Evolutionary conservation across 2,329 filamentous ascomycete genomes (phyloP).

Genomic region (Beauveria rudraprayagi): DNA sequence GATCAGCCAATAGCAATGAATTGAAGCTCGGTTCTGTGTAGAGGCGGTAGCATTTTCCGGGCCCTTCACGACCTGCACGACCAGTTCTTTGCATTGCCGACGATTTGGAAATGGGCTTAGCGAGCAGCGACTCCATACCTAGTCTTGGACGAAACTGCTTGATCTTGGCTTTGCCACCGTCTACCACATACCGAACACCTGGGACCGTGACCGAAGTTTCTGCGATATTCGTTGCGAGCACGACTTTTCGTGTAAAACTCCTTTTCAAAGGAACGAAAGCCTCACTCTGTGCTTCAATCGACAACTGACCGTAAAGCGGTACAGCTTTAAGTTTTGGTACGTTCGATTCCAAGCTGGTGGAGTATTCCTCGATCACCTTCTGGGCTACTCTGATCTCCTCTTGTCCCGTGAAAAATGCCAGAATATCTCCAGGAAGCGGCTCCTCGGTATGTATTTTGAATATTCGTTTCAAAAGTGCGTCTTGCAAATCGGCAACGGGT

Average conservation of each 20-base stretch:
- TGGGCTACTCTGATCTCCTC: slow-evolving; percentile 84
- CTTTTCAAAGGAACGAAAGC: slow-evolving; percentile 72
- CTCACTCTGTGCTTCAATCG: slow-evolving; percentile 75
- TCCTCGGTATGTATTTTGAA: slow-evolving; percentile 83
- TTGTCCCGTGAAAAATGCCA: slow-evolving; percentile 88
- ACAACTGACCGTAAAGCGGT: slow-evolving; percentile 83
- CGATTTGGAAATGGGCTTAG: slow-evolving; percentile 86
- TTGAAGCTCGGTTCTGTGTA: slow-evolving; percentile 77
- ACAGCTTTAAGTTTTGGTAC: slow-evolving; percentile 65
- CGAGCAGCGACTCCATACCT: slow-evolving; percentile 82
- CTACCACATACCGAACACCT: slow-evolving; percentile 83
- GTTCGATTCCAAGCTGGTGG: slow-evolving; percentile 61
- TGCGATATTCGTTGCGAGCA: slow-evolving; percentile 94
- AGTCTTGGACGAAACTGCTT: slow-evolving; percentile 82
- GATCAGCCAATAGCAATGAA: slow-evolving; percentile 61
- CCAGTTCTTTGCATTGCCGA: slow-evolving; percentile 88
- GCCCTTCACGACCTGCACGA: slow-evolving; percentile 84
- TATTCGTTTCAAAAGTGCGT: slow-evolving; percentile 71
- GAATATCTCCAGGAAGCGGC: slow-evolving; percentile 84
- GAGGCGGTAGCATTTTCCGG: slow-evolving; percentile 81
- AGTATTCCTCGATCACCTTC: slow-evolving; percentile 72
- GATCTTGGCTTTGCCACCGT: slow-evolving; percentile 88
- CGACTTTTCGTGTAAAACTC: slow-evolving; percentile 74
- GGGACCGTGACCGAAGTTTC: slow-evolving; percentile 96
- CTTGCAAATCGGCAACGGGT: slow-evolving; percentile 73